Conservation (phyloP, 2,329 filamentous ascomycete species). For the Penicillium paneum region DNA sequence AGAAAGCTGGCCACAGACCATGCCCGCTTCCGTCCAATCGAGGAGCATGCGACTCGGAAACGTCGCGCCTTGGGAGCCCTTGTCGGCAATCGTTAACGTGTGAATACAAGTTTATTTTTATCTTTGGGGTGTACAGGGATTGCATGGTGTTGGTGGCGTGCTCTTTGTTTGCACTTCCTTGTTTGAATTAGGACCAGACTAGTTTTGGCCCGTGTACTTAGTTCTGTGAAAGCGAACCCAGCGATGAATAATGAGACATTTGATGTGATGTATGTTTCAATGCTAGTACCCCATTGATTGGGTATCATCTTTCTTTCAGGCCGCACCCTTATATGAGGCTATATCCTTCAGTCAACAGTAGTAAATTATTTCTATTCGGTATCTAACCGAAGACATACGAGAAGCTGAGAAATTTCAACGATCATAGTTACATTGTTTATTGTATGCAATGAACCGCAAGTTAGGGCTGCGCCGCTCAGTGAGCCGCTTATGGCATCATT, state of each 20-base stretch:
- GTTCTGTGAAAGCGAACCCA: slow-evolving; percentile 20
- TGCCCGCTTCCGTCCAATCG: slow-evolving; percentile 37
- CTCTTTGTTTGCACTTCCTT: slow-evolving; percentile 11
- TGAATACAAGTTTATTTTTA: slow-evolving; percentile 3
- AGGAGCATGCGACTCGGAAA: slow-evolving; percentile 23
- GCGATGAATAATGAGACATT: slow-evolving; percentile 24
- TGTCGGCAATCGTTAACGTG: slow-evolving; percentile 27
- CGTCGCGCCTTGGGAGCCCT: slow-evolving; percentile 33
- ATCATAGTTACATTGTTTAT: neutral
- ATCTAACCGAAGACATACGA: neutral
- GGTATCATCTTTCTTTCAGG: slow-evolving; percentile 6
- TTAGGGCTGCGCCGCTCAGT: slow-evolving; percentile 27
- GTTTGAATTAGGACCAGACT: slow-evolving; percentile 11
- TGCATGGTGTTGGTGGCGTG: slow-evolving; percentile 16
- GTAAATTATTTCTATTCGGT: neutral
- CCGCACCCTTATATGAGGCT: neutral
- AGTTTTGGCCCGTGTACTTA: slow-evolving; percentile 5
- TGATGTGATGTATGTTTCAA: slow-evolving; percentile 19
- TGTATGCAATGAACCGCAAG: slow-evolving; percentile 1
- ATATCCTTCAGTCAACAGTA: neutral
- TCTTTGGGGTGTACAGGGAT: slow-evolving; percentile 14
- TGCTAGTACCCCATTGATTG: neutral
- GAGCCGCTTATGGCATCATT: slow-evolving; percentile 36
- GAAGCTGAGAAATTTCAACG: neutral
- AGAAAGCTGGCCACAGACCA: slow-evolving; percentile 80